A percentile compares a stretch with the other conserved stretches of the same genome.
Conservation (phyloP, 768 basidiomycete genomes). For the Russula sp. region DNA sequence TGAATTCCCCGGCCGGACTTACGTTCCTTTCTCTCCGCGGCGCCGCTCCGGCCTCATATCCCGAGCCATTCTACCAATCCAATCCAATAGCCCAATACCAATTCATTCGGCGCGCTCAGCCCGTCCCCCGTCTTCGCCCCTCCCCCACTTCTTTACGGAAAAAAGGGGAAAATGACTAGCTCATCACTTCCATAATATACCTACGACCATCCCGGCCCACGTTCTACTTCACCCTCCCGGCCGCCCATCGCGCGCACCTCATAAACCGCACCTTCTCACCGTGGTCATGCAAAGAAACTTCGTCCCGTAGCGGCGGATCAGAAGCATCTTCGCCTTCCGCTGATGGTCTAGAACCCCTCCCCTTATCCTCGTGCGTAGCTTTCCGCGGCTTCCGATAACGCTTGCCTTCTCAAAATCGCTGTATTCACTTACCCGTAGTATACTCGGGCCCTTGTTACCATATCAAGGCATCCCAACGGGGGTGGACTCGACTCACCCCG, state of each 20-base stretch:
- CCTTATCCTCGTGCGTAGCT: conserved; percentile 21
- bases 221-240: conserved; percentile 9
- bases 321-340: conserved; percentile 20
- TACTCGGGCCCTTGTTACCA: conserved; percentile 9
- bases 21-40: conserved; percentile 23
- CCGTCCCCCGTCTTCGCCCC: not conserved
- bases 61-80: conserved; percentile 12
- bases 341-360: conserved; percentile 18
- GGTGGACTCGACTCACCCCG: conserved; percentile 9
- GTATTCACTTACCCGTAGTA: conserved; percentile 6
- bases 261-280: conserved; percentile 17
- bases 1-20: conserved; percentile 22
- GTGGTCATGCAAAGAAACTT: conserved; percentile 16
- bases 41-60: conserved; percentile 21
- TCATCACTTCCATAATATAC: conserved; percentile 8
- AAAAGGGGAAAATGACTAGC: not conserved
- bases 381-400: conserved; percentile 22
- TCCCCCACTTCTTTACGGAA: not conserved
- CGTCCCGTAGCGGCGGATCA: conserved; percentile 20
- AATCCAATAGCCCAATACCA: not conserved
- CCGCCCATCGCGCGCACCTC: conserved; percentile 21
- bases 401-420: conserved; percentile 17
- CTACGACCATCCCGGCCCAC: conserved; percentile 5
- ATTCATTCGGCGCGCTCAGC: conserved; percentile 5
- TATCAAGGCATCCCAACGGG: conserved; percentile 9